A percentile compares a stretch with the other conserved stretches of the same genome.
Conservation (phyloP, 2,329 filamentous ascomycete genomes). For the Acephala macrosclerotiorum region DNA sequence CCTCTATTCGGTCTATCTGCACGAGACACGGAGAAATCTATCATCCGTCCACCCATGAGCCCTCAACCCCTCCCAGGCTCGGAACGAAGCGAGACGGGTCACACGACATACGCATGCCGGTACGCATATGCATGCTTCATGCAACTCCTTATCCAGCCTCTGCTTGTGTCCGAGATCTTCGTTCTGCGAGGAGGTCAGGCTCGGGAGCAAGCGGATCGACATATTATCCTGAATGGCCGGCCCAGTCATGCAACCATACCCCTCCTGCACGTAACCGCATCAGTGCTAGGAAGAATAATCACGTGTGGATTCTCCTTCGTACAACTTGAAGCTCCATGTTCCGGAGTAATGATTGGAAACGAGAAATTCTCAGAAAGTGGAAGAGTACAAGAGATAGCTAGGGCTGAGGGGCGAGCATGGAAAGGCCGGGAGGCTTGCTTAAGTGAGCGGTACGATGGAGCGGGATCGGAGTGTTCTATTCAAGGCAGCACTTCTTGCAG, state of each 20-base stretch:
- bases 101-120: conserved; percentile 1
- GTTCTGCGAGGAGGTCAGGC: neutral
- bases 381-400: neutral
- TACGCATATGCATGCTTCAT: too few species aligned
- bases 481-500: neutral
- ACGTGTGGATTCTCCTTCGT: neutral
- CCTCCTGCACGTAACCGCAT: neutral
- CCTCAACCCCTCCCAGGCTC: neutral
- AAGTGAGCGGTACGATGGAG: neutral
- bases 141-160: neutral
- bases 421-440: neutral
- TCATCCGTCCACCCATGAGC: neutral
- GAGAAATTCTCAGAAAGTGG: neutral
- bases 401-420: neutral
- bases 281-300: neutral
- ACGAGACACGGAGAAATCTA: neutral
- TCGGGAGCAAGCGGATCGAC: conserved; percentile 10
- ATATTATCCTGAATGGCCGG: neutral
- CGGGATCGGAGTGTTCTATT: neutral
- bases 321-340: neutral
- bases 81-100: conserved; percentile 4
- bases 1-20: too few species aligned
- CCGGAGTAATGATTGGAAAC: neutral
- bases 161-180: neutral
- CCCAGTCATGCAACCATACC: too few species aligned